phyloP scores from a whole-genome alignment of 176 grass and related monocot species.

The Chloris gayana region DNA sequence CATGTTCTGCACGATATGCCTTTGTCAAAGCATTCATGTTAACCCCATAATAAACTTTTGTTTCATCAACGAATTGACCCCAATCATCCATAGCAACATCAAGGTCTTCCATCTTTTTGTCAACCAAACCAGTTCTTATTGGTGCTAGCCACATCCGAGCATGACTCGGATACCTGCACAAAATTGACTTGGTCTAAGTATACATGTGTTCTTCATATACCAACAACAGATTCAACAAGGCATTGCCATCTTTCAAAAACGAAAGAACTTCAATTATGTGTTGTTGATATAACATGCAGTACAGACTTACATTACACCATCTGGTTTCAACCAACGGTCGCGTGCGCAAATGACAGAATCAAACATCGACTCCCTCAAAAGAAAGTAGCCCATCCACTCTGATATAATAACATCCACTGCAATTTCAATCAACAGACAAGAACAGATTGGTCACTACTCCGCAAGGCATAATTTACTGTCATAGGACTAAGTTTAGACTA shows the following conservation, averaged over 20 bases:
- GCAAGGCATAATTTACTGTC: not conserved
- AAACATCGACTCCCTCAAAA: conserved; percentile 96
- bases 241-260: not conserved
- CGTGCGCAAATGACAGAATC: conserved; percentile 96
- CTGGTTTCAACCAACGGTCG: conserved; percentile 88
- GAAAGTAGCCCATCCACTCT: conserved; percentile 99
- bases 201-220: not conserved
- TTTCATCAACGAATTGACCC: conserved; percentile 73
- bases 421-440: conserved; percentile 24
- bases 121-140: conserved; percentile 69
- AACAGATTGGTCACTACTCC: conserved; percentile 23
- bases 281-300: not conserved
- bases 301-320: conserved; percentile 80
- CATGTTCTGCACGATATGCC: conserved; percentile 73
- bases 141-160: conserved; percentile 94
- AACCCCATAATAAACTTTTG: conserved; percentile 81
- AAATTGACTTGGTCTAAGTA: conserved; percentile 4
- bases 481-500: not conserved
- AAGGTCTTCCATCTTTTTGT: conserved; percentile 85
- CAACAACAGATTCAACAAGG: not conserved
- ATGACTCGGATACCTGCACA: conserved; percentile 95
- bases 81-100: conserved; percentile 82
- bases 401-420: conserved; percentile 98
- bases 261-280: not conserved
- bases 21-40: conserved; percentile 97